Evolutionary conservation across 805 yeast species (phyloP), one percentile per base, ranked within the genome.

Genomic region (Lachancea cidri): DNA sequence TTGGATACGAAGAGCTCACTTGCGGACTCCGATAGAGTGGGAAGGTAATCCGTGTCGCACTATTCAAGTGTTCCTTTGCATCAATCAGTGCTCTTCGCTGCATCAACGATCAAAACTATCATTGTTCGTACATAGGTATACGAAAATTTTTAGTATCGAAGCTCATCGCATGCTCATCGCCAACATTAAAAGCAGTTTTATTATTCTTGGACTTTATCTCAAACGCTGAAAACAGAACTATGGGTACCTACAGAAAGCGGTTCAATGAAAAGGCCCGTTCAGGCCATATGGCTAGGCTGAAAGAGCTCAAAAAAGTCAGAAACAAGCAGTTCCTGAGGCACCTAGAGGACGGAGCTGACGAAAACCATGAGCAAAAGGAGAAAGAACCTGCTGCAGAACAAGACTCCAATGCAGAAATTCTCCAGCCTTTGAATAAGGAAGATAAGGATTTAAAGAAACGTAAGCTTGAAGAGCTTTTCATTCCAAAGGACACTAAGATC

Each of bases 251-350:
- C 59, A 74, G 93, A 50, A 76, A 77, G 62, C 64, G 95, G 46
- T 83, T 81, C 68, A 86, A 86, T 58, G 95, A 83, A 60, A 84
- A 83, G 66, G 95, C 93, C 42, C 78, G 95, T 25, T 58, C 86
- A 2, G 95, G 95, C 15, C 83, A 83, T 73, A 80, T 86, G 54
- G 80, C 87, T 20, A 86, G 82, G 69, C 85, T 82, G 59, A 78
- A 81, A 22, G 80, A 80, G 36, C 67, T 86, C 53, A 81, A 78
- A 48, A 64, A 66, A 38, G 83, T 77, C 17, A 69, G 94, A 39
- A 83, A 83, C 52, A 83, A 82, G 55, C 86, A 83, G 50, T 81
- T 82, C 57, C 55, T 66, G 20, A 65, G 83, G 30, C 74, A 73
- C 34, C 51, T 65, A 8, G 75, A 71, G 4, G 73, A 72, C 32